Evolutionary conservation across 148 eudicot species (phyloP).

Genomic region (Silene conica): DNA sequence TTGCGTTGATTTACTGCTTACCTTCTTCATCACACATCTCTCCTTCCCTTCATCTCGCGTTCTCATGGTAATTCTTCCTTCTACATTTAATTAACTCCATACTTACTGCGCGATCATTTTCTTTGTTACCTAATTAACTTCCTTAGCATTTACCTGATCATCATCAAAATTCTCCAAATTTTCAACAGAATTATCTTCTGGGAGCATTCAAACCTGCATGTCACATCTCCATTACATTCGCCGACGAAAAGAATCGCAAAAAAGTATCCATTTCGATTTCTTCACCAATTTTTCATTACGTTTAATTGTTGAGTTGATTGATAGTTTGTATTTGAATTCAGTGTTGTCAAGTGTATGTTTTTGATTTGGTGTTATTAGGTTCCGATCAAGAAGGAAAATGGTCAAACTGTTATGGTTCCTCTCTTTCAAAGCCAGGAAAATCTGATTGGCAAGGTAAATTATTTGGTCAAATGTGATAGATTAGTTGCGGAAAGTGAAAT

Average conservation of each 20-base stretch:
- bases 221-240: slow-evolving; percentile 59
- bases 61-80: too few relatives aligned
- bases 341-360: not conserved
- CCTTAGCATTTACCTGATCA: too few relatives aligned
- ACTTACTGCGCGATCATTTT: too few relatives aligned
- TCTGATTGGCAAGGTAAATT: slow-evolving; percentile 74
- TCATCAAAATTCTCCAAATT: not conserved
- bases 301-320: too few relatives aligned
- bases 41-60: too few relatives aligned
- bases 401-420: slow-evolving; percentile 69
- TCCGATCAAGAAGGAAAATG: slow-evolving; percentile 82
- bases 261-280: slow-evolving; percentile 38
- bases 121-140: too few relatives aligned
- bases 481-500: not conserved
- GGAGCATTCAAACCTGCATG: slow-evolving; percentile 98
- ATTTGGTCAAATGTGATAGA: not conserved
- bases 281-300: not conserved
- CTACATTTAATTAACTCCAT: too few relatives aligned
- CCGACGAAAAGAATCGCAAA: slow-evolving; percentile 87
- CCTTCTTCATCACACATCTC: too few relatives aligned
- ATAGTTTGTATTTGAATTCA: too few relatives aligned
- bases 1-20: too few relatives aligned
- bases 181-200: slow-evolving; percentile 60
- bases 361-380: slow-evolving; percentile 29
- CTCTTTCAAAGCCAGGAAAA: slow-evolving; percentile 92